Base-by-base conservation (phyloP, 345 rosid genomes). In the Eucalyptus curtisii region DNA sequence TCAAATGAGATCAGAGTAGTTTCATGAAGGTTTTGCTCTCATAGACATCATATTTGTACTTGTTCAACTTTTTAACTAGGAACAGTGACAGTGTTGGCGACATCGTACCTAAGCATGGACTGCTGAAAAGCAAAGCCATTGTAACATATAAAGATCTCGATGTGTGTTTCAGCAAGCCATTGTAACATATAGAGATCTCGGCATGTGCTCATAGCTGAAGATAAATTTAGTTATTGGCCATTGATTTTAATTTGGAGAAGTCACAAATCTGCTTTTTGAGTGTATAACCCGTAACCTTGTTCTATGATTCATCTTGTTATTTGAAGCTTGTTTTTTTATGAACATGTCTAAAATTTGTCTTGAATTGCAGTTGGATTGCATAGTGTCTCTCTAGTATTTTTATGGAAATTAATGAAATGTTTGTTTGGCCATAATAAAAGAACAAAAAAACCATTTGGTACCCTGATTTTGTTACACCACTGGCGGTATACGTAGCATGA, bases 31-130 rank as follows among this genome's bases (percentile, higher is more conserved):
- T 55, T 55, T 55, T 25, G 1, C 30, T 24, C 1, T 55, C 61
- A 55, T 22, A 10, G 3, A 25, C 6, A 10, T 55, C 0, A 55
- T 24, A 55, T 55, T 0, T 55, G 6, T 55, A 22, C 13, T 24
- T 10, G 13, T 24, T 55, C 61, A 55, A 55, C 61, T 10, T 55
- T 55, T 55, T 4, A 9, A 24, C 13, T 22, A 13, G 24, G 1
- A 24, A 55, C 1, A 0, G 0, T 6, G 6, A 55, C 24, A 30
- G 61, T 55, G 1, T 55, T 4, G 30, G 13, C 3, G 1, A 55
- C 30, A 10, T 1, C 1, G 3, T 25, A 55, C 13, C 12, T 55
- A 55, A 55, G 6, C 61, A 0, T 55, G 13, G 1, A 55, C 30
- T 22, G 30, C 3, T 10, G 1, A 55, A 55, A 55, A 2, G 13